Conservation (phyloP, 495 filamentous ascomycete species). For the Neurospora sp. region DNA sequence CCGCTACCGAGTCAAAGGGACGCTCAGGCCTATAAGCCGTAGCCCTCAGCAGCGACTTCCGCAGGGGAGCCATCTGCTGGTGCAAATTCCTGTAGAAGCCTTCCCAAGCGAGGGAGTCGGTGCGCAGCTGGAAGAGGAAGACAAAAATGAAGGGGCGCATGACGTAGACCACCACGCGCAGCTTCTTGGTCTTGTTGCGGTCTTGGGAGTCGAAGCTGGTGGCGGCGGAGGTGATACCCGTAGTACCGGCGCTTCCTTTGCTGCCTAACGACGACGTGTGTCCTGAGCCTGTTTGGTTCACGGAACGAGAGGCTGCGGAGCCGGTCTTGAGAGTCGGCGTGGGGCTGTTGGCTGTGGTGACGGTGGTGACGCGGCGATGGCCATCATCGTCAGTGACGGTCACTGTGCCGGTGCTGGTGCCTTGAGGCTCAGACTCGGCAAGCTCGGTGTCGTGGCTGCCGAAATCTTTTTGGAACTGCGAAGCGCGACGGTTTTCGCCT, state of each 20-base stretch:
- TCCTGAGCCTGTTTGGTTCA: not conserved
- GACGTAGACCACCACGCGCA: conserved; percentile 62
- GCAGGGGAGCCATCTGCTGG: conserved; percentile 68
- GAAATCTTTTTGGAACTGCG: conserved; percentile 31
- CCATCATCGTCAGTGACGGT: conserved; percentile 4
- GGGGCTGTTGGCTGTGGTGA: conserved; percentile 5
- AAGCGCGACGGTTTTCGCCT: conserved; percentile 22
- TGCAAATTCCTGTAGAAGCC: conserved; percentile 75
- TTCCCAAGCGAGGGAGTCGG: conserved; percentile 54
- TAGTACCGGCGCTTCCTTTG: not conserved
- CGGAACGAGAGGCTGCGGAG: not conserved
- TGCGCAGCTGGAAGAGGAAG: conserved; percentile 69
- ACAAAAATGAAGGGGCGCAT: conserved; percentile 85
- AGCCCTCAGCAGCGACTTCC: conserved; percentile 56
- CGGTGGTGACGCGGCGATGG: not conserved
- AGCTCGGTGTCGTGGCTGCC: conserved; percentile 30
- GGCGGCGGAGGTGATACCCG: not conserved
- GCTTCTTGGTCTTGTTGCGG: conserved; percentile 40
- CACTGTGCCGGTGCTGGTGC: not conserved
- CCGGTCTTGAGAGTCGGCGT: not conserved
- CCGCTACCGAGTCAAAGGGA: conserved; percentile 23
- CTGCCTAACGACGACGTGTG: not conserved
- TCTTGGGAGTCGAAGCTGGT: conserved; percentile 36
- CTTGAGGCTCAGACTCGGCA: conserved; percentile 1
- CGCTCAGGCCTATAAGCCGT: conserved; percentile 45